Evolutionary conservation across 352 stramenopile species (phyloP), one percentile per base, ranked within the genome.

Genomic region (Nothophytophthora sp.): DNA sequence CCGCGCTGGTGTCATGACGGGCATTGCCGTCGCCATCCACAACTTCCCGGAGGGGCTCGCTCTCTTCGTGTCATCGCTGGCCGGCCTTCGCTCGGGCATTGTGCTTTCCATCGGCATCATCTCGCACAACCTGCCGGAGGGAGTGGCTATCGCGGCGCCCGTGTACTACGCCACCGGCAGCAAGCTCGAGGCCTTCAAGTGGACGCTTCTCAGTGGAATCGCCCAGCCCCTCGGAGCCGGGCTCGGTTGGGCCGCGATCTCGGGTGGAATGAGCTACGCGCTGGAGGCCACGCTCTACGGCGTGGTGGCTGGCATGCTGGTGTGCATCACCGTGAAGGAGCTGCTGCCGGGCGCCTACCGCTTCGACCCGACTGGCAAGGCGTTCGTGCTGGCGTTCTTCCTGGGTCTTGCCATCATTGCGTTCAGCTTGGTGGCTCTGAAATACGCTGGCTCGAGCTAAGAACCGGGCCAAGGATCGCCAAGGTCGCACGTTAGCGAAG

Each of bases 61-160:
- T 15, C 97, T 95, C 13, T 98, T 97, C 60, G 90, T 98, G 29
- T 90, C 84, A 1, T 86, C 91, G n/a, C 61, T 98, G 2, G 66
- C 84, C 11, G 88, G 97, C 63, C 79, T 95, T 5, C 67, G 96
- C 30, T 10, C 97, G 2, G 96, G 95, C 30, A 57, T 85, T 24
- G 71, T 92, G 35, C 67, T 99, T 18, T 92, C 94, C 3, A 67
- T 98, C 45, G 94, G 86, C 24, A 98, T 98, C 66, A 92, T 85
- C 10, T 85, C 98, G 34, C 95, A 99, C 70, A 98, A 98, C 62
- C 94, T 98, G 51, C 93, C 94, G 4, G 96, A 99, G 55, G 96
- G 95, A 2, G 55, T 98, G 18, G 96, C 89, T 53, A 89, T 98
- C 18, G 88, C 92, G n/a, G 80, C 98, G 13, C 94, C 95, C 2